phyloP scores from a whole-genome alignment of 768 basidiomycete species.

The Leccinum boreale region DNA sequence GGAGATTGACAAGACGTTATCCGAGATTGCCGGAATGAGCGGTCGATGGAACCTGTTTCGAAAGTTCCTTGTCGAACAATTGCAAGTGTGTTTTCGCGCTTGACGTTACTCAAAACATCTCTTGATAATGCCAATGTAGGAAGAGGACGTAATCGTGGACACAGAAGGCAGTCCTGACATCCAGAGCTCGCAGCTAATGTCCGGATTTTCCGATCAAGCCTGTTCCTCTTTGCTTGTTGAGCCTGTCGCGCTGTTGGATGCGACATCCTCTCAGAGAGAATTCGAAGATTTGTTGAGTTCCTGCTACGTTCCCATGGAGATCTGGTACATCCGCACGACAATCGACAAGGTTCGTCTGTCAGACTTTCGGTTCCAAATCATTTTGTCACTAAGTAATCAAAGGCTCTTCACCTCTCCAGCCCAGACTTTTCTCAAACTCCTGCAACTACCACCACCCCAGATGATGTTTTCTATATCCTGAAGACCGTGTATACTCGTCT shows the following conservation, averaged over 20 bases:
- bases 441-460: conserved; percentile 72
- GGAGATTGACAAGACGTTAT: conserved; percentile 88
- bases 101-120: background rate
- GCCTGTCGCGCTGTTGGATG: conserved; percentile 35
- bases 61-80: conserved; percentile 75
- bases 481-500: conserved; percentile 79
- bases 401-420: conserved; percentile 88
- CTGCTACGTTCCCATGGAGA: conserved; percentile 87
- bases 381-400: background rate
- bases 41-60: conserved; percentile 90
- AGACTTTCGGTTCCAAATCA: background rate
- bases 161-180: conserved; percentile 1
- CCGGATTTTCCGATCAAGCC: background rate
- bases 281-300: conserved; percentile 66
- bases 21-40: conserved; percentile 86
- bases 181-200: background rate
- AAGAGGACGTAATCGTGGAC: conserved; percentile 12
- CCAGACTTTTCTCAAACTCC: conserved; percentile 65
- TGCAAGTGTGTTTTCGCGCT: conserved; percentile 46
- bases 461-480: conserved; percentile 95
- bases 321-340: conserved; percentile 84
- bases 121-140: conserved; percentile 12
- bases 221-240: background rate
- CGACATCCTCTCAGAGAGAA: conserved; percentile 50
- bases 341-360: conserved; percentile 72